Evolutionary conservation across 139 green algal genomes (phyloP), one percentile per base, ranked within the genome.

Genomic region (Desmodesmus armatus): DNA sequence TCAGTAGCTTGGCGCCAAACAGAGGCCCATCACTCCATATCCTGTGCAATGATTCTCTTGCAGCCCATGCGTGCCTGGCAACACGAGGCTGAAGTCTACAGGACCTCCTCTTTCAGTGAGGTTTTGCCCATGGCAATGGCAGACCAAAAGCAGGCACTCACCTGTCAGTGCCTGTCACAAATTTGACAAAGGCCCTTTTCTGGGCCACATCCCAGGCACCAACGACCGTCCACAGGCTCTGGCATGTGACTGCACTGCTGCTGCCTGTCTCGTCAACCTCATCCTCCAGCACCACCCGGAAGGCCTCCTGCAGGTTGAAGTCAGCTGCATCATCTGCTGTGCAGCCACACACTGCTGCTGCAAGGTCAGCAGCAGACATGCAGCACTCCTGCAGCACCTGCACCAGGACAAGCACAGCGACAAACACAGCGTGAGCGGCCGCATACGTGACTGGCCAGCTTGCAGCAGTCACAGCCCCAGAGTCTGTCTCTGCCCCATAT

Each of bases 161-260:
- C 76, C 76, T 71, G 62, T 82, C 25, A 25, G 29, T 90, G 11
- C 91, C 91, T 17, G 91, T 94, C 49, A 92, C 88, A 83, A 94
- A 94, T 60, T 89, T 70, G 11, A 93, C 77, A 40, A 94, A 89
- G 31, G 70, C 49, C 7, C 49, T 78, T 79, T 88, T 85, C 58
- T 71, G 58, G 29, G 88, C 74, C 2, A 23, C 21, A 9, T 69
- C 39, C 89, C 89, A 93, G 51, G 33, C 35, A 29, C 53, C 74
- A 82, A 93, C 37, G 41, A 91, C 88, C 49, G 83, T 21, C 88
- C 88, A 92, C 41, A 93, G 72, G 66, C 85, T 31, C 58, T 90
- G 83, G 19, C 43, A 70, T 81, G 79, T 75, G 33, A 74, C 33
- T 66, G 33, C 29, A 89, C 39, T 31, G 39, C 21, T 29, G 84